Evolutionary conservation across 306 rosid species (phyloP), one percentile per base, ranked within the genome.

Genomic region (Lupinus albus): DNA sequence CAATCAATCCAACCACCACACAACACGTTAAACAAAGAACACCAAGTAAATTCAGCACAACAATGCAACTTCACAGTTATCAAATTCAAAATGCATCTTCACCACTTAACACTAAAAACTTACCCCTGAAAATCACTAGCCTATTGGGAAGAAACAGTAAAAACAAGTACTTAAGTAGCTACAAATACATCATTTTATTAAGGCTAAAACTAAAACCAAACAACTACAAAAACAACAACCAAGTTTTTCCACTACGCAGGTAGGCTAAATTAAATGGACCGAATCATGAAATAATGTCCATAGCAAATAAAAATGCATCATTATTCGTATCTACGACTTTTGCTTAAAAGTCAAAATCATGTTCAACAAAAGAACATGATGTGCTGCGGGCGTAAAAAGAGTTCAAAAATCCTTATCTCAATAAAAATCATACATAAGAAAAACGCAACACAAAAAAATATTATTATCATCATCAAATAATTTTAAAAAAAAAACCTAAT

Each of bases 1-100:
- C 13, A 33, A 38, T 70, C 65, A 61, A 51, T 57, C 70, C 50
- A 64, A 70, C 39, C 39, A 64, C 21, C 32, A 70, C 6, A 6
- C 11, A 42, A 47, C 51, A 77, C 36, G 42, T 46, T 47, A 39
- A 32, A 50, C 44, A 71, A 32, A 61, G 53, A 71, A 20, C 41
- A 28, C 35, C 64, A 64, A 48, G 36, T 21, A 61, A 63, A 66
- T 53, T 60, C 68, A 76, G 30, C 61, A 80, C 60, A 75, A 52
- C 17, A 57, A 20, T 36, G 33, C 47, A 25, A 46, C 15, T 32
- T 71, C 17, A 30, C 36, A 75, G 13, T 4, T 15, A 72, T 25
- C 63, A 67, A 21, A 71, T 50, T 47, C 67, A 68, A 68, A 45
- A 42, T n/a, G 70, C 53, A n/a, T 6, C 28, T 50, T 18, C 20